Percentiles rank a stretch among this genome's conserved stretches.
phyloP scores from a whole-genome alignment of 768 basidiomycete species.

The Naematelia encephala region DNA sequence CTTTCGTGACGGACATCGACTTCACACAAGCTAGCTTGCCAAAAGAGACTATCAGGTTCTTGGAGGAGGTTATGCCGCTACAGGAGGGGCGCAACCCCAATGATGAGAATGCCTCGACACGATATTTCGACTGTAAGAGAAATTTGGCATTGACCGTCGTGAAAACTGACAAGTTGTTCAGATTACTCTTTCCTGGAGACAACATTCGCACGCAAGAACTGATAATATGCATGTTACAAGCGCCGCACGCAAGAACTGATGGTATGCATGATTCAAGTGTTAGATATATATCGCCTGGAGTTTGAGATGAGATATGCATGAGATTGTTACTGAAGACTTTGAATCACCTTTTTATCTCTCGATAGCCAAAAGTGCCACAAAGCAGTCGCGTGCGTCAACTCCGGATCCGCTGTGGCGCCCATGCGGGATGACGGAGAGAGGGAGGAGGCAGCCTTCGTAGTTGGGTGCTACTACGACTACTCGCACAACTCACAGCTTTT shows the following conservation, averaged over 20 bases:
- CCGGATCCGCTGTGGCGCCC: neutral
- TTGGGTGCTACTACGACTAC: too few relatives aligned
- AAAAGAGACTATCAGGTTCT: slow-evolving; percentile 67
- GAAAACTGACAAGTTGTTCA: slow-evolving; percentile 2
- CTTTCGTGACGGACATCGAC: slow-evolving; percentile 90
- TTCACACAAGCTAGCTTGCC: slow-evolving; percentile 80
- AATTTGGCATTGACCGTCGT: neutral
- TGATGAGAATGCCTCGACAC: neutral
- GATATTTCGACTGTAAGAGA: slow-evolving; percentile 37
- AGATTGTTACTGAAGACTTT: neutral
- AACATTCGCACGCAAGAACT: slow-evolving; percentile 16
- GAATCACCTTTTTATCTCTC: too few relatives aligned
- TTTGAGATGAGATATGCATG: neutral
- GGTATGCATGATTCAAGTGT: too few relatives aligned
- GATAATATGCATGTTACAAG: too few relatives aligned
- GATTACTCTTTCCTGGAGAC: slow-evolving; percentile 31
- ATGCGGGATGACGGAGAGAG: slow-evolving; percentile 3
- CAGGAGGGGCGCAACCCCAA: slow-evolving; percentile 16
- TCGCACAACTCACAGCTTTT: neutral
- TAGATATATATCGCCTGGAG: neutral
- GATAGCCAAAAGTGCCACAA: slow-evolving; percentile 16
- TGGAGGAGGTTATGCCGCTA: slow-evolving; percentile 75
- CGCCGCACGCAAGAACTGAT: slow-evolving; percentile 10
- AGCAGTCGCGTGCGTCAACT: slow-evolving; percentile 10
- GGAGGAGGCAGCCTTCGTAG: too few relatives aligned